Base-by-base conservation (phyloP, 805 yeast genomes). In the Candida sithepensis region DNA sequence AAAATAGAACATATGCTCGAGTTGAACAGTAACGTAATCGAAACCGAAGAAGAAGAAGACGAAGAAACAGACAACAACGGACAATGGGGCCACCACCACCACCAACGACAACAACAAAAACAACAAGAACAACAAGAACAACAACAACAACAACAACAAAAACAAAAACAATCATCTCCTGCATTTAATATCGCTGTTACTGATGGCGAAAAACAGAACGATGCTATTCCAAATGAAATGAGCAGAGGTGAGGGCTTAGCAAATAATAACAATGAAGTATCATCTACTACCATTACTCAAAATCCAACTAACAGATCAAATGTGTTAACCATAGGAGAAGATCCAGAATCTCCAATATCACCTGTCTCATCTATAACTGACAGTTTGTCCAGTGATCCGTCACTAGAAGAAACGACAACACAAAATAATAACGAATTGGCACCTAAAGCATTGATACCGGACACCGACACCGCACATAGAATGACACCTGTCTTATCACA, bases 371-470 rank as follows among this genome's bases (percentile, higher is more conserved):
- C 58, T 6, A 32, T 52, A 9, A 46, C 54, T 3, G 50, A 48
- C 28, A 52, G 55, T 47, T 43, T 50, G 18, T 52, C 58, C 4
- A 52, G 56, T 16, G 38, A 34, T 19, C 23, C 38, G 4, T 44
- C 37, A 24, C 39, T n/a, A n/a, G n/a, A n/a, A n/a, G n/a, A n/a
- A n/a, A 52, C 44, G 3, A 18, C 41, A 12, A 43, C 13, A 9
- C 38, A 23, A 2, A 20, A 23, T 8, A 38, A 38, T 16, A 30
- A 21, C 9, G 38, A 21, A 7, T 20, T 51, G 23, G 44, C 20
- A 21, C 61, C 60, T n/a, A 55, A 47, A 13, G 52, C 56, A 2
- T 44, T 57, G 5, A 23, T 50, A 9, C 44, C 53, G 8, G 9
- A 34, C 16, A 30, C 40, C 9, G 33, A 41, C 2, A 16, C 22